Conservation (phyloP, 2,329 filamentous ascomycete genomes). For the Microdochium bolleyi region DNA sequence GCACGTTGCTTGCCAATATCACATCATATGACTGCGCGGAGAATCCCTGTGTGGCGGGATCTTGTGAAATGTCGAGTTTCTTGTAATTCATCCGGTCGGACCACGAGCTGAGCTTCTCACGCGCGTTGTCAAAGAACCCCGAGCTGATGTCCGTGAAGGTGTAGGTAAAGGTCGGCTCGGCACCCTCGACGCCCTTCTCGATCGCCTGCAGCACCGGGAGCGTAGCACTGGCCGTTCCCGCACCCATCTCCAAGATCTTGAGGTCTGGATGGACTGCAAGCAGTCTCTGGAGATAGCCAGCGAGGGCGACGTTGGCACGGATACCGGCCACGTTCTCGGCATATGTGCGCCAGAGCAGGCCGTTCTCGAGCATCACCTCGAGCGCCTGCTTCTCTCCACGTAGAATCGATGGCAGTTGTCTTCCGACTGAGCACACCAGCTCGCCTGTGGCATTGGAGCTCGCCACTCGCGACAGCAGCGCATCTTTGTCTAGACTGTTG, state of each 20-base stretch:
- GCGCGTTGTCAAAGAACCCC: slow-evolving; percentile 25
- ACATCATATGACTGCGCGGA: not conserved
- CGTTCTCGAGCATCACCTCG: no score
- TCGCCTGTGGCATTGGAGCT: no score
- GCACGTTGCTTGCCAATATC: not conserved
- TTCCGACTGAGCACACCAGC: no score
- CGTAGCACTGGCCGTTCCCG: slow-evolving; percentile 24
- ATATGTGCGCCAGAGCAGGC: no score
- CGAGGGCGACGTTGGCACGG: no score
- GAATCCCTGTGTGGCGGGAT: not conserved
- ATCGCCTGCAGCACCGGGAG: slow-evolving; percentile 12
- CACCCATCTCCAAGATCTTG: slow-evolving; percentile 28
- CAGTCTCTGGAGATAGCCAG: no score
- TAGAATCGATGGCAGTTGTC: no score
- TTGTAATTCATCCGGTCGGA: slow-evolving; percentile 19
- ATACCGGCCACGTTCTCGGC: no score
- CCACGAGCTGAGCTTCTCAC: slow-evolving; percentile 13
- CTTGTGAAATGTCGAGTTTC: slow-evolving; percentile 19
- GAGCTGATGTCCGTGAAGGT: slow-evolving; percentile 30
- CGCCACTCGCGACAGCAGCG: no score
- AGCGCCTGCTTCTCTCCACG: no score
- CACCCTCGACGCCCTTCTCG: slow-evolving; percentile 3
- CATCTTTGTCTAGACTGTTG: no score
- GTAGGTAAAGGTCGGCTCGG: slow-evolving; percentile 10
- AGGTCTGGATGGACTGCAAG: not conserved